phyloP scores from a whole-genome alignment of 352 stramenopile species.

The Lagenidium sp. region DNA sequence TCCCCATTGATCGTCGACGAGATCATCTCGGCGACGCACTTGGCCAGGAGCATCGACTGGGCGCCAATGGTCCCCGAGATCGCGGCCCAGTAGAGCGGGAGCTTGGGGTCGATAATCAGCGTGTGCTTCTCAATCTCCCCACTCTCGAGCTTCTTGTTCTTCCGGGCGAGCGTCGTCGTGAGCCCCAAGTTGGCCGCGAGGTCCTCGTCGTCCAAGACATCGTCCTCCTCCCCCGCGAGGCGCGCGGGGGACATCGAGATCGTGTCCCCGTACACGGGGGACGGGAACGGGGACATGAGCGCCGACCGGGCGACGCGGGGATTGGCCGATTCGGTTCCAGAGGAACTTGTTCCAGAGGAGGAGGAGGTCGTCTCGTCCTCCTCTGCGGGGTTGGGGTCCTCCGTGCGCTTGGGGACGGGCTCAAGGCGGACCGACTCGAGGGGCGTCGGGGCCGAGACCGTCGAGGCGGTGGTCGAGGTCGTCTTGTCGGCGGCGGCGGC shows the following conservation, averaged over 20 bases:
- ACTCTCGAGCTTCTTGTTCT: conserved; percentile 39
- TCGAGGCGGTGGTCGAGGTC: neutral
- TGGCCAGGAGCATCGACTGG: conserved; percentile 76
- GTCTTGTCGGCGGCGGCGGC: conserved; percentile 28
- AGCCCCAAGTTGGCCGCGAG: too few species aligned
- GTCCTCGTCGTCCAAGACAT: conserved; percentile 5
- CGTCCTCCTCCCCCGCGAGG: conserved; percentile 14
- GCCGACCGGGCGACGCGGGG: conserved; percentile 17
- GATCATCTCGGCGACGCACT: conserved; percentile 82
- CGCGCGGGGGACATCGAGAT: conserved; percentile 12
- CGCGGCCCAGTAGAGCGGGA: conserved; percentile 81
- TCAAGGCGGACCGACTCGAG: conserved; percentile 9
- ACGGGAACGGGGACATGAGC: conserved; percentile 71
- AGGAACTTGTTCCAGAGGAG: too few species aligned
- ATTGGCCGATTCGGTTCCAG: too few species aligned
- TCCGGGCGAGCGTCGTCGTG: conserved; percentile 12
- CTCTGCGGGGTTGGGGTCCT: neutral
- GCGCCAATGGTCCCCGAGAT: conserved; percentile 80
- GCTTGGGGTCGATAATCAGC: conserved; percentile 77
- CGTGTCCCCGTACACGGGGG: conserved; percentile 16
- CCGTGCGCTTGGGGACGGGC: conserved; percentile 2
- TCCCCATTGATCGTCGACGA: conserved; percentile 69
- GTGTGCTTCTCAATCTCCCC: conserved; percentile 76
- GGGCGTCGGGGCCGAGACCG: neutral
- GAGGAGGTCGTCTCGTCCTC: neutral